phyloP scores from a whole-genome alignment of 495 filamentous ascomycete genomes.

The Articulospora tetracladia region DNA sequence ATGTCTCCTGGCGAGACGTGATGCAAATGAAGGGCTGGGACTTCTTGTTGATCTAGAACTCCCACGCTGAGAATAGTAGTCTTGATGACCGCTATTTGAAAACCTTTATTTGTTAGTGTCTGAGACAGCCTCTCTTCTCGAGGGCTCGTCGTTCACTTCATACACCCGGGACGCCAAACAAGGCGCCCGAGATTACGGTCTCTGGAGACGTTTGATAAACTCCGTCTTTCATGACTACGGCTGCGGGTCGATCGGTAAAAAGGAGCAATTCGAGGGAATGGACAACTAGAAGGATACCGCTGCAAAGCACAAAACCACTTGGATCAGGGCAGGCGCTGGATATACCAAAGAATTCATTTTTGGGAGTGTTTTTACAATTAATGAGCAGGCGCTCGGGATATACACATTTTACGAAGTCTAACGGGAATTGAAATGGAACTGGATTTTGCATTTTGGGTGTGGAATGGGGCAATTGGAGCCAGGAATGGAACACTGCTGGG shows the following conservation, averaged over 20 bases:
- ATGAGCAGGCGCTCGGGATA: no score
- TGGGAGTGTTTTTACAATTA: no score
- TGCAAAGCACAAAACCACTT: no score
- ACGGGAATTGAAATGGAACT: not conserved
- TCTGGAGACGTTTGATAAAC: not conserved
- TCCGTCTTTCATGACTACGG: not conserved
- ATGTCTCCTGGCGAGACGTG: constrained; percentile 90
- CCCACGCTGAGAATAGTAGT: constrained; percentile 1
- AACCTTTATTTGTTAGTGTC: constrained; percentile 6
- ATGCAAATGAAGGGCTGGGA: constrained; percentile 92
- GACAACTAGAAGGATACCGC: not conserved
- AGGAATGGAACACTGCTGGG: not conserved
- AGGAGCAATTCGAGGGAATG: no score
- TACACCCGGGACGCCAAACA: not conserved
- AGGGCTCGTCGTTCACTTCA: not conserved
- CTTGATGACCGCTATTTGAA: constrained; percentile 5
- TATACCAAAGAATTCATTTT: no score
- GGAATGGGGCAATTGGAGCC: not conserved
- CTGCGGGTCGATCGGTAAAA: no score
- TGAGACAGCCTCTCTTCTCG: constrained; percentile 1
- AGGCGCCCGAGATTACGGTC: not conserved
- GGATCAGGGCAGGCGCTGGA: no score
- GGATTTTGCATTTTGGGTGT: no score
- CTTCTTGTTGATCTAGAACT: constrained; percentile 69
- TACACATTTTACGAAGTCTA: no score